Base-by-base conservation (phyloP, 805 yeast species). In the Blastobotrys chiropterorum region DNA sequence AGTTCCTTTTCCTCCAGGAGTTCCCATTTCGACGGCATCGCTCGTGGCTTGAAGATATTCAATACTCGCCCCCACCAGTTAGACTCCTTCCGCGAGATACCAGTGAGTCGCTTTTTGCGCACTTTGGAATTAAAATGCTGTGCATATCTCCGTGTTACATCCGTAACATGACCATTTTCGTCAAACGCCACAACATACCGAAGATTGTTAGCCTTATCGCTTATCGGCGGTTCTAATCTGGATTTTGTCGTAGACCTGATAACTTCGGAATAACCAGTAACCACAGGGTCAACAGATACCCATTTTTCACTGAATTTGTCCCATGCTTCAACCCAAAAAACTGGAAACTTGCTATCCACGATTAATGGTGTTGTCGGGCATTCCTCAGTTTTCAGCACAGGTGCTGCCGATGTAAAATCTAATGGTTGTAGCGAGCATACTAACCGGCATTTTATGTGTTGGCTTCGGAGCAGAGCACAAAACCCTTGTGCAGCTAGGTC, bases 301-400 rank as follows among this genome's bases (percentile, higher is more conserved):
- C 97, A 92, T 47, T 75, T 78, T 53, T 81, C 76, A 3, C 80
- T 69, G 53, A 76, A 79, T 48, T 77, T 77, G 64, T 92, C 90
- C 96, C 96, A 92, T 0, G 86, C 96, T 65, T 94, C 99, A 19
- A 82, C 82, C 99, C 99, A 94, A 62, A 84, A 90, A 0, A 90
- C 75, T 0, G 97, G 97, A 61, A 72, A 84, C 6, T 30, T 51
- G 55, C 49, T 56, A 43, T 13, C 22, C 17, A 41, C 26, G 8
- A 26, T 5, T 11, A 26, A 11, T 20, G 19, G n/a, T 39, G 43
- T 19, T 42, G 41, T 40, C 13, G 31, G 34, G 8, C 21, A n/a
- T 5, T 44, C 38, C 15, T 45, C 31, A 16, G 51, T 20, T 21
- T 41, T 45, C 13, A 22, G 13, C 16, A 50, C 45, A 4, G 62